phyloP scores from a whole-genome alignment of 192 early-diverging fungal species.

The Thamnidium elegans region DNA sequence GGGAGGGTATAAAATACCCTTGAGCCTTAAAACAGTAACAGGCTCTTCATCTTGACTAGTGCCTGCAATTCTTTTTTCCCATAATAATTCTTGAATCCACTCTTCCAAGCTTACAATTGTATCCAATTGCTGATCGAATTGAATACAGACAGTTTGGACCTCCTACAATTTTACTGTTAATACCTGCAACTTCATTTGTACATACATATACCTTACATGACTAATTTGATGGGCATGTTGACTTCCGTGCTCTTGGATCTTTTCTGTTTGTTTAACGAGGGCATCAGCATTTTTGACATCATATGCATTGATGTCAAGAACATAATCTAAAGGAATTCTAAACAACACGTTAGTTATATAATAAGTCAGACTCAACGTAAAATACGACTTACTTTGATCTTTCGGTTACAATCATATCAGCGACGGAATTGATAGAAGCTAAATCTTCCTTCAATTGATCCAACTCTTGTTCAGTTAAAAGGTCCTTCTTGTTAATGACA shows the following conservation, averaged over 20 bases:
- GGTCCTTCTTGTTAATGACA: constrained; percentile 67
- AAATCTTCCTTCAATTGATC: constrained; percentile 39
- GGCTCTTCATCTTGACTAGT: constrained; percentile 4
- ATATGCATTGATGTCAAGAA: constrained; percentile 62
- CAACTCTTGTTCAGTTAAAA: constrained; percentile 40
- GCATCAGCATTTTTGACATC: constrained; percentile 36
- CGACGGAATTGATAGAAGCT: constrained; percentile 49
- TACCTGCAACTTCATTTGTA: background rate
- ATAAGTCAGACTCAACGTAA: background rate
- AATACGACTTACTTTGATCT: constrained; percentile 40
- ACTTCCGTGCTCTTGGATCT: constrained; percentile 20
- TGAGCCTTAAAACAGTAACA: constrained; percentile 56
- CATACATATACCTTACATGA: constrained; percentile 14
- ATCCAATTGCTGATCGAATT: constrained; percentile 32
- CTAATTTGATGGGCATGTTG: constrained; percentile 27
- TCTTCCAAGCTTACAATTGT: constrained; percentile 42
- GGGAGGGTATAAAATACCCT: constrained; percentile 54
- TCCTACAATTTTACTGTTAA: constrained; percentile 19
- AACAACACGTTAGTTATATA: background rate
- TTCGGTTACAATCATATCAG: constrained; percentile 41
- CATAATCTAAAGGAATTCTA: constrained; percentile 54
- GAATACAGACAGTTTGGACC: constrained; percentile 58
- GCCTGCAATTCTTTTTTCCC: constrained; percentile 49
- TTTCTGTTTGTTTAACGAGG: constrained; percentile 21
- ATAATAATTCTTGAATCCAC: constrained; percentile 64